phyloP scores from a whole-genome alignment of 2,329 filamentous ascomycete genomes.

The Calonectria pseudoturangicola region DNA sequence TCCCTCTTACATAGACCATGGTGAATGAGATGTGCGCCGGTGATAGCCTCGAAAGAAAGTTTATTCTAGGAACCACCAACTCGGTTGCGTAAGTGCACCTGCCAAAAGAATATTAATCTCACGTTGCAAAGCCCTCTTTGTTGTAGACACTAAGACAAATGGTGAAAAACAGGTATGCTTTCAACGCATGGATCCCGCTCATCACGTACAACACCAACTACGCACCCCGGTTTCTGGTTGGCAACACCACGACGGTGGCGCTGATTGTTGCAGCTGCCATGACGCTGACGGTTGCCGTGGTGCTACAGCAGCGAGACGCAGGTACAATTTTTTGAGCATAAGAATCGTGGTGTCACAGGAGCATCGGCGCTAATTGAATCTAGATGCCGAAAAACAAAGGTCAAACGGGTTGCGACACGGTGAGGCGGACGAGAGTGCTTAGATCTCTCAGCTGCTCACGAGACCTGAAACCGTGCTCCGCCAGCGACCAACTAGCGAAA shows the following conservation, averaged over 20 bases:
- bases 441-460: neutral
- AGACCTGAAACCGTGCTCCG: conserved; percentile 10
- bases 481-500: neutral
- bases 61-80: conserved; percentile 16
- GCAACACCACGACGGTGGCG: conserved; percentile 12
- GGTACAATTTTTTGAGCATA: neutral
- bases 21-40: conserved; percentile 12
- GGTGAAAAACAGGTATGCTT: conserved; percentile 4
- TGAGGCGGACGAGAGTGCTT: conserved; percentile 7
- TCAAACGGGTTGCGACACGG: conserved; percentile 6
- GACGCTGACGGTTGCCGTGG: conserved; percentile 4
- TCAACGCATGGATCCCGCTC: conserved; percentile 20
- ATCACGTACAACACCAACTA: conserved; percentile 27
- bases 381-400: neutral
- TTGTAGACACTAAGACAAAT: neutral
- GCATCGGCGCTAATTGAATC: neutral
- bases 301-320: conserved; percentile 22
- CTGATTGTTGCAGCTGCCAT: conserved; percentile 8
- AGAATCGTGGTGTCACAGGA: neutral
- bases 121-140: neutral
- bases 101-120: neutral
- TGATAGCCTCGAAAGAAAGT: conserved; percentile 20
- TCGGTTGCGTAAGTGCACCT: conserved; percentile 11
- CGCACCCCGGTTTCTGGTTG: conserved; percentile 19
- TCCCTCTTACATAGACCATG: neutral